Conservation (phyloP, 1,139 yeast species). For the Candida dubliniensis region DNA sequence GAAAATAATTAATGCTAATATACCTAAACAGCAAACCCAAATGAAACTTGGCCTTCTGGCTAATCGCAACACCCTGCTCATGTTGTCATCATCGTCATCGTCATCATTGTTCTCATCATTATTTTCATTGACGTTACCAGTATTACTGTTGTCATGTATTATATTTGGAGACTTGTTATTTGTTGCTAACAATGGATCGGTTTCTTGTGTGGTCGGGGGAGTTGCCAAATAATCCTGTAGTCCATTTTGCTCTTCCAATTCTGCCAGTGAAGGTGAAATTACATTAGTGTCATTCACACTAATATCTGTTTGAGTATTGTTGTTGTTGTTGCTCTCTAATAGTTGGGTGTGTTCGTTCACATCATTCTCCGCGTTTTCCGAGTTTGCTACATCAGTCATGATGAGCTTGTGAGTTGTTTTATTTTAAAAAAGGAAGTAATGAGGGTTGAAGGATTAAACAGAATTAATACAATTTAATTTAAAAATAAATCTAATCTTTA, state of each 20-base stretch:
- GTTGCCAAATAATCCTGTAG: constrained; percentile 10
- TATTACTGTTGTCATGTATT: neutral
- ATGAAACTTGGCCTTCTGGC: constrained; percentile 43
- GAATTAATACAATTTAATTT: neutral
- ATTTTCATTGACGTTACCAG: neutral
- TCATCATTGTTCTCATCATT: constrained; percentile 5
- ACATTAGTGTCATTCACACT: neutral
- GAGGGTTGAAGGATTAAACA: neutral
- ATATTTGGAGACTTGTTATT: neutral
- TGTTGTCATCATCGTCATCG: constrained; percentile 14
- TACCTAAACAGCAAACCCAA: constrained; percentile 55
- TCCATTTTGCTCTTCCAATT: neutral
- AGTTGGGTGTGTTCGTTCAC: neutral
- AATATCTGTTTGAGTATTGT: neutral
- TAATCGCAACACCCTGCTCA: constrained; percentile 20
- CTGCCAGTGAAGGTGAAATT: neutral
- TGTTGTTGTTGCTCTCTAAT: neutral
- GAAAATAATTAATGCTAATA: constrained; percentile 53
- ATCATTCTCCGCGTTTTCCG: neutral
- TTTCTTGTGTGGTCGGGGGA: constrained; percentile 7
- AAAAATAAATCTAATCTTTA: too few relatives aligned
- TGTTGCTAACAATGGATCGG: neutral
- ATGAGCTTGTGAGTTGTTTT: neutral
- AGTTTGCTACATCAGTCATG: neutral
- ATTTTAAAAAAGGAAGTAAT: neutral